Base-by-base conservation (phyloP, 208 protist genomes). In the Novymonas esmeraldas region DNA sequence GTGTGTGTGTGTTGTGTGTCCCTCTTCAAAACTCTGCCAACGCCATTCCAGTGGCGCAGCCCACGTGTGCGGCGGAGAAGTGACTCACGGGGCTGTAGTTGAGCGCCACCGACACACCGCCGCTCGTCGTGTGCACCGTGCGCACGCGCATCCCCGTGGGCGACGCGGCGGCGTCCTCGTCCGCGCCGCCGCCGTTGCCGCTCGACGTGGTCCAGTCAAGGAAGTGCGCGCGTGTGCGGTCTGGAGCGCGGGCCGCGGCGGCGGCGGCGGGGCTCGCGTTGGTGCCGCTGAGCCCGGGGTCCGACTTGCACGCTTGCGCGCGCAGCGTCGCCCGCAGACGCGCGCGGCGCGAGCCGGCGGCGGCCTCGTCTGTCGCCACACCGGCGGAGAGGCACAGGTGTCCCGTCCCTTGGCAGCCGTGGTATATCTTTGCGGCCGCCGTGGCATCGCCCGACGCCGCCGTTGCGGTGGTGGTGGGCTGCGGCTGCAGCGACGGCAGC, bases 371-470 rank as follows among this genome's bases (percentile, higher is more conserved):
- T 22, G 54, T 14, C 26, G 64, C 63, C 38, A 57, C 56, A 2
- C 62, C 16, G 28, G 48, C 28, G 36, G 64, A 70, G 63, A 72
- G 59, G 72, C 89, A 95, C 22, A 56, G 57, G 60, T 95, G 90
- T 10, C 81, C 81, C 6, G 87, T 95, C 31, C 67, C 84, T 29
- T 81, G 78, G 76, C 90, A 95, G 20, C 76, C 90, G 5, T 64
- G 54, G 63, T 95, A 95, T 3, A 49, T 11, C 41, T 58, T 29
- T 29, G 49, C 41, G 28, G 26, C 16, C 0, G 24, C 41, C 9
- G 41, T 36, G 14, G 1, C 0, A 4, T 7, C 13, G 36, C 16
- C 38, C 14, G n/a, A 2, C 2, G 34, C 16, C 11, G 39, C 11
- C 11, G 39, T n/a, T 16, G 57, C 39, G 26, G 16, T 41, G 14